phyloP scores from a whole-genome alignment of 192 early-diverging fungal species.

The Umbelopsis sp. region DNA sequence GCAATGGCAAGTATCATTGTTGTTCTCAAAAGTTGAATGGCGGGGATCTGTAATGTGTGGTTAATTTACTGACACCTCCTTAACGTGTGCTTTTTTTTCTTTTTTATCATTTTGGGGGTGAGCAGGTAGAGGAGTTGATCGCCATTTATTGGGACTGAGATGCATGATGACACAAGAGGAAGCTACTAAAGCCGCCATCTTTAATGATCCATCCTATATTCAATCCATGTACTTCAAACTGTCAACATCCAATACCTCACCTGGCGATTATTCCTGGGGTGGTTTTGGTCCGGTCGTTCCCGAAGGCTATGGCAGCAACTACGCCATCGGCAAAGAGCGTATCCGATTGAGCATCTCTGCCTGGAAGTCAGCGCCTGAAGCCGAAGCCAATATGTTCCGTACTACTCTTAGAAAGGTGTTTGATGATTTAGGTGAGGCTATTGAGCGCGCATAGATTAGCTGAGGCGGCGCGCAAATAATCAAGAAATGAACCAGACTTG shows the following conservation, averaged over 20 bases:
- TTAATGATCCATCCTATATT: constrained; percentile 80
- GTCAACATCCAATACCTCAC: constrained; percentile 82
- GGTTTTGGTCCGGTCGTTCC: constrained; percentile 86
- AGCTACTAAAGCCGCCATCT: constrained; percentile 66
- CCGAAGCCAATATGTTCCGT: constrained; percentile 58
- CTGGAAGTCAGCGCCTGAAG: constrained; percentile 45
- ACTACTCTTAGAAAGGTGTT: constrained; percentile 60
- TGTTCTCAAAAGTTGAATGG: not conserved
- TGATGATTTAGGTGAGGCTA: constrained; percentile 55
- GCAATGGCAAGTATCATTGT: constrained; percentile 43
- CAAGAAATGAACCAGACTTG: not conserved
- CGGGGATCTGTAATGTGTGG: not conserved
- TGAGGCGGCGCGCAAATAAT: not conserved
- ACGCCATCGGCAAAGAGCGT: constrained; percentile 63
- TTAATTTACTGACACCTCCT: not conserved
- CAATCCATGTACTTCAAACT: constrained; percentile 79
- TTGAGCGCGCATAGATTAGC: not conserved
- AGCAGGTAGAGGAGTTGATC: constrained; percentile 80
- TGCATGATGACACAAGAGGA: constrained; percentile 64
- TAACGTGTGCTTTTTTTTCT: not conserved
- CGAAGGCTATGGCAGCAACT: constrained; percentile 89
- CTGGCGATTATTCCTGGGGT: constrained; percentile 68
- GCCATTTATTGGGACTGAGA: constrained; percentile 87
- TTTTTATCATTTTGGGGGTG: constrained; percentile 10
- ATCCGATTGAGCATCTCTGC: constrained; percentile 75